Percentiles rank a stretch among this genome's conserved stretches.
These are phyloP conservation scores for Symbiodinium pilosum DNA, from an alignment of 73 alveolate species.

Conservation along the genomic window DNA sequence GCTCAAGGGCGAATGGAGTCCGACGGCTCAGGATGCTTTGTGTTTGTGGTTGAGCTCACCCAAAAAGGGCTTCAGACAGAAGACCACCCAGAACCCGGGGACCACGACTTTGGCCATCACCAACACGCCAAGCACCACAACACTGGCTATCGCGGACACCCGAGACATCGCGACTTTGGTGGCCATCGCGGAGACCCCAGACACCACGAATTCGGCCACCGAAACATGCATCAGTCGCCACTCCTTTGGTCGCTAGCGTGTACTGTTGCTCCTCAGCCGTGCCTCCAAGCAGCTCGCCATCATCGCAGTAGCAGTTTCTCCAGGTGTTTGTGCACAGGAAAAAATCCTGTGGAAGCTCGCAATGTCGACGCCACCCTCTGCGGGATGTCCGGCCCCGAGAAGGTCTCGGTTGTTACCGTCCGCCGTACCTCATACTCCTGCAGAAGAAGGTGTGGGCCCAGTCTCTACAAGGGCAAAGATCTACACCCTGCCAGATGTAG, in stretches of 20 bases:
- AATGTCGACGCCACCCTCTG: background rate
- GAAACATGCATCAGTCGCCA: background rate
- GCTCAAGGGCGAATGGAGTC: background rate
- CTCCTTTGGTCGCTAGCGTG: background rate
- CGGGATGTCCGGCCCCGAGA: no score
- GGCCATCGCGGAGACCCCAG: no score
- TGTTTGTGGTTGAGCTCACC: background rate
- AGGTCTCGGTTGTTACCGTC: background rate
- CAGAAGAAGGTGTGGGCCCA: background rate
- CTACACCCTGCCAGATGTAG: no score
- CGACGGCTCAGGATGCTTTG: background rate
- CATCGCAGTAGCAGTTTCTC: background rate
- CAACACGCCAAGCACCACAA: background rate
- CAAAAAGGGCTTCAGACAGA: background rate
- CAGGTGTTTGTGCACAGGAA: background rate
- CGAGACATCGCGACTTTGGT: no score
- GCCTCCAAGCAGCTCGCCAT: background rate
- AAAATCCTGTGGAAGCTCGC: background rate
- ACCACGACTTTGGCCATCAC: background rate
- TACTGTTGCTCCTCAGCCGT: background rate
- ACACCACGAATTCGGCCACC: background rate
- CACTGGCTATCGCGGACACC: background rate
- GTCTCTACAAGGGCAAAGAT: background rate
- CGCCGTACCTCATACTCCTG: background rate
- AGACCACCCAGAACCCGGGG: background rate